Percentiles rank a stretch among this genome's conserved stretches.
These are phyloP conservation scores for Lactifluus hygrophoroides DNA, from an alignment of 768 basidiomycete genomes.

Conservation along the genomic window DNA sequence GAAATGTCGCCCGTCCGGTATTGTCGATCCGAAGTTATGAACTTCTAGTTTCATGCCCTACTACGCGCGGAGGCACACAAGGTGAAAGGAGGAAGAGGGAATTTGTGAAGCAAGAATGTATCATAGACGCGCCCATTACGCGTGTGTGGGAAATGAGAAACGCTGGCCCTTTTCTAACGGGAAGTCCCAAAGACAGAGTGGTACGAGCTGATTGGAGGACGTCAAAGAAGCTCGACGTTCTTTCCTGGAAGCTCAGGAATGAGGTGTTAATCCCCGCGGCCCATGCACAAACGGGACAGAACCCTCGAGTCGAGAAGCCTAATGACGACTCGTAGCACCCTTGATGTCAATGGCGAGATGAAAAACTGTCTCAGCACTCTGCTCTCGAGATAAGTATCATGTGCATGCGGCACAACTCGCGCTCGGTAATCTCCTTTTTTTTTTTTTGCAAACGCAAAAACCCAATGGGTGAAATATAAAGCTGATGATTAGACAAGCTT, in stretches of 20 bases:
- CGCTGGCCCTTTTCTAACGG: not conserved
- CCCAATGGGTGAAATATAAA: not conserved
- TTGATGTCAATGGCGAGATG: not conserved
- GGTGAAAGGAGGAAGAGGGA: too few relatives aligned
- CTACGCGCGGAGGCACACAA: not conserved
- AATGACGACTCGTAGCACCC: not conserved
- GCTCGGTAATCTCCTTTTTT: too few relatives aligned
- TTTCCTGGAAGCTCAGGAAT: conserved; percentile 4
- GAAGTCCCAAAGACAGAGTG: not conserved
- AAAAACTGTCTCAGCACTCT: too few relatives aligned
- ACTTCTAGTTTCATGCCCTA: not conserved
- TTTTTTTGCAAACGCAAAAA: too few relatives aligned
- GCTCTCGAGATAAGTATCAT: too few relatives aligned
- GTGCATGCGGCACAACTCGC: too few relatives aligned
- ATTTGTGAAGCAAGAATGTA: not conserved
- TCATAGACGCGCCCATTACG: not conserved
- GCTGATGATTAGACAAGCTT: too few relatives aligned
- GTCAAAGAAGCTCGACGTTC: conserved; percentile 10
- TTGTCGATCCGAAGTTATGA: not conserved
- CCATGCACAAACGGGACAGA: not conserved
- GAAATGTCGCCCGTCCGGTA: not conserved
- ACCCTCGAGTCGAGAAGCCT: not conserved
- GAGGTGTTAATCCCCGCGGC: conserved; percentile 12
- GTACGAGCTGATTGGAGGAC: conserved; percentile 1
- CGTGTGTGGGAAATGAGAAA: not conserved